Conservation (phyloP, 495 filamentous ascomycete species). For the Neurospora sp. region DNA sequence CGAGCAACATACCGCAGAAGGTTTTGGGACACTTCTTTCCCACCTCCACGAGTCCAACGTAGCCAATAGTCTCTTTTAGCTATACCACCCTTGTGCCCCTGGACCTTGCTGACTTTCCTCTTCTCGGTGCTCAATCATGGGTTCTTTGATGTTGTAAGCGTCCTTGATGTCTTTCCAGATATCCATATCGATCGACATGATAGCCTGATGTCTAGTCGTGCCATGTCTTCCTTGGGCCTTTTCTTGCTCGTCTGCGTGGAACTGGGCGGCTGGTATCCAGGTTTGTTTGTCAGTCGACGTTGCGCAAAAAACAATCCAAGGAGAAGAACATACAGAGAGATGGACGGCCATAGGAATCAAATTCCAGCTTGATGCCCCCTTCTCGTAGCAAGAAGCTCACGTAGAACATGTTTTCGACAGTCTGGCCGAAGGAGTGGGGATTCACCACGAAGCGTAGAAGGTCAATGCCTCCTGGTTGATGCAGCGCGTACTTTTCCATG, state of each 20-base stretch:
- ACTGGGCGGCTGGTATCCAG: slow-evolving; percentile 12
- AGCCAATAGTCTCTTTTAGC: slow-evolving; percentile 22
- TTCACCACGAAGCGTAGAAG: slow-evolving; percentile 83
- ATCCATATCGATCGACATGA: slow-evolving; percentile 73
- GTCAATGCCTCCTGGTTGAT: slow-evolving; percentile 54
- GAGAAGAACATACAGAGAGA: slow-evolving; percentile 51
- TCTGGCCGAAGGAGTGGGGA: slow-evolving; percentile 84
- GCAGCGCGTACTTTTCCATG: slow-evolving; percentile 46
- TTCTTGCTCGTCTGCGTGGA: slow-evolving; percentile 14
- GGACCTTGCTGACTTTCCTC: slow-evolving; percentile 45
- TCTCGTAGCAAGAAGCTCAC: slow-evolving; percentile 89
- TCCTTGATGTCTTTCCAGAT: slow-evolving; percentile 70
- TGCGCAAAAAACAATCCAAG: neutral
- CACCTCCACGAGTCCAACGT: neutral
- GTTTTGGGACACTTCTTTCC: neutral
- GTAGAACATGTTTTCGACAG: slow-evolving; percentile 95
- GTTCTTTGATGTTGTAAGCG: slow-evolving; percentile 60
- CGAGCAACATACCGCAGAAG: neutral
- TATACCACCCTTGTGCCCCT: slow-evolving; percentile 67
- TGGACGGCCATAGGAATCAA: slow-evolving; percentile 56
- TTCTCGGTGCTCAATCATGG: slow-evolving; percentile 76
- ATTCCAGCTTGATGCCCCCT: slow-evolving; percentile 56
- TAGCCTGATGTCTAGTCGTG: slow-evolving; percentile 64
- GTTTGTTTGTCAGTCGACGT: neutral
- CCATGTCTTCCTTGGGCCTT: slow-evolving; percentile 21